These are phyloP conservation scores for Petunia secreta DNA, from an alignment of 257 asterid genomes.

Conservation along the genomic window DNA sequence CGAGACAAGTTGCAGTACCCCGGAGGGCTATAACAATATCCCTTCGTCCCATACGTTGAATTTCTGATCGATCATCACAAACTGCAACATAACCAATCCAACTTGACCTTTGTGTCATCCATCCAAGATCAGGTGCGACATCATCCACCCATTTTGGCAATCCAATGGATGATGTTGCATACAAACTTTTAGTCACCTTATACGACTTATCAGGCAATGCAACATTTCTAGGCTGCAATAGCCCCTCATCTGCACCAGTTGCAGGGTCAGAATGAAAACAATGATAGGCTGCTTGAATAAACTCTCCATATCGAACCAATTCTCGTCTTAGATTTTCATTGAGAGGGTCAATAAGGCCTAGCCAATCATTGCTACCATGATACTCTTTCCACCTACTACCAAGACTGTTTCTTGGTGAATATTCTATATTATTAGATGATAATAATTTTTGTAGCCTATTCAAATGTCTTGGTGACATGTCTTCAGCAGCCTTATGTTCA, in stretches of 20 bases:
- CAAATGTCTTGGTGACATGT: slow-evolving; percentile 81
- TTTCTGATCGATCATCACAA: slow-evolving; percentile 69
- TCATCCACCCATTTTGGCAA: slow-evolving; percentile 81
- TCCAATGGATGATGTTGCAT: slow-evolving; percentile 76
- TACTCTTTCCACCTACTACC: slow-evolving; percentile 79
- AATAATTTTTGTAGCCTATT: slow-evolving; percentile 67
- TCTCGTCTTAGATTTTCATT: slow-evolving; percentile 95
- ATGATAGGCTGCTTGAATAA: slow-evolving; percentile 90
- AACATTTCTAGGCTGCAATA: slow-evolving; percentile 48
- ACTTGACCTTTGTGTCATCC: slow-evolving; percentile 95
- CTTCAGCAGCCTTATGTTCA: slow-evolving; percentile 80
- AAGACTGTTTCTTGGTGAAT: slow-evolving; percentile 73
- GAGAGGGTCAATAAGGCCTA: slow-evolving; percentile 82
- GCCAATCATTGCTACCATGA: slow-evolving; percentile 83
- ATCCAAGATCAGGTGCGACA: slow-evolving; percentile 82
- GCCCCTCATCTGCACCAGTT: slow-evolving; percentile 44
- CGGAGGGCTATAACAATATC: slow-evolving; percentile 91
- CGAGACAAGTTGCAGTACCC: slow-evolving; percentile 94
- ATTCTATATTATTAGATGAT: slow-evolving; percentile 57
- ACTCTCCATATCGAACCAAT: slow-evolving; percentile 81
- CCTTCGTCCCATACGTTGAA: slow-evolving; percentile 85
- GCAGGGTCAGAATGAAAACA: slow-evolving; percentile 72
- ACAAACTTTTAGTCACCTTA: slow-evolving; percentile 72
- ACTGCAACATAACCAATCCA: slow-evolving; percentile 92
- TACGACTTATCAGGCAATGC: slow-evolving; percentile 67